A percentile compares a stretch with the other conserved stretches of the same genome.
These are phyloP conservation scores for Clarireedia paspali DNA, from an alignment of 2,329 filamentous ascomycete species.

Conservation along the genomic window DNA sequence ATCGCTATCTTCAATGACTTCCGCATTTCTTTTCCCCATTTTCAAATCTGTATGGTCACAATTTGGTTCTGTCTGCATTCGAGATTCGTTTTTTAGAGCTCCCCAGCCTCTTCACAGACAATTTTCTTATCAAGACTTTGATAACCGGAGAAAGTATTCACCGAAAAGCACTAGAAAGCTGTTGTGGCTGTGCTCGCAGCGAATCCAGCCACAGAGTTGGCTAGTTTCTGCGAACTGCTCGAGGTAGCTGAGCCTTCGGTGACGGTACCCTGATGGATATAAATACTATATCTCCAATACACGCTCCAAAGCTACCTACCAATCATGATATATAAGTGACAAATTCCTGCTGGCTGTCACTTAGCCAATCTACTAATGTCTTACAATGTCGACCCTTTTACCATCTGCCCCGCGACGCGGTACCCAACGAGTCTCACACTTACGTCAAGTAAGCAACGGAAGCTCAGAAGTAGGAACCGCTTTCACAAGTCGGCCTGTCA, in stretches of 20 bases:
- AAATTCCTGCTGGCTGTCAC: not conserved
- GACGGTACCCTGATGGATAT: not conserved
- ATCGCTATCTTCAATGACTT: constrained; percentile 23
- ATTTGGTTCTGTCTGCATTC: no score
- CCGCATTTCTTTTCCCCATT: constrained; percentile 28
- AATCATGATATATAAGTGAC: constrained; percentile 17
- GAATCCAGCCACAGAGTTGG: no score
- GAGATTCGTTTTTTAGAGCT: not conserved
- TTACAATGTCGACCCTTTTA: constrained; percentile 20
- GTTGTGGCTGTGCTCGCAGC: not conserved
- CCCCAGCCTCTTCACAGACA: constrained; percentile 3
- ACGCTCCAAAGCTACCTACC: not conserved
- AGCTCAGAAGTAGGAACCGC: constrained; percentile 18
- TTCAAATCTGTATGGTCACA: not conserved
- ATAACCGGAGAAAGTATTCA: constrained; percentile 2
- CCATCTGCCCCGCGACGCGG: constrained; percentile 23
- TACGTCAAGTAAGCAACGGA: constrained; percentile 28
- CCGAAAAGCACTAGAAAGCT: not conserved
- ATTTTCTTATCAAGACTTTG: constrained; percentile 11
- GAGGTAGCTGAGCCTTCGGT: not conserved
- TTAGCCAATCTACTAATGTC: constrained; percentile 13
- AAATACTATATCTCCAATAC: not conserved
- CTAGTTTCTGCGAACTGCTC: not conserved
- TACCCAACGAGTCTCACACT: constrained; percentile 22
- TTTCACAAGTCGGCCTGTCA: constrained; percentile 19